Conservation (phyloP, 257 asterid species). For the Solanum ossicruentum region DNA sequence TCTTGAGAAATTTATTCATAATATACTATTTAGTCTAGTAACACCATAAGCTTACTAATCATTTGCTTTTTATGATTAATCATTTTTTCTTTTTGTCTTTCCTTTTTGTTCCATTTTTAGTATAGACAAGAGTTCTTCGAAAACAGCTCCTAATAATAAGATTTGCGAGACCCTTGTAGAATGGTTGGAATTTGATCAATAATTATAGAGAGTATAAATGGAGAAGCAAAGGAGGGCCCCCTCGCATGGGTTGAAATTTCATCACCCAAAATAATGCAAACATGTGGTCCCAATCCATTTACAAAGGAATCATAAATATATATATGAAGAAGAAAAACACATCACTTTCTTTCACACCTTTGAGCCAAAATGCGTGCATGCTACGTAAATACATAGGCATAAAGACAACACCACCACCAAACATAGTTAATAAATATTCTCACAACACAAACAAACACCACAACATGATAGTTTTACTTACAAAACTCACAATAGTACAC, state of each 20-base stretch:
- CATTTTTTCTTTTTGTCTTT: no score
- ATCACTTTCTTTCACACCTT: constrained; percentile 11
- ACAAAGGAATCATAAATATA: neutral
- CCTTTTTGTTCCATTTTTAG: no score
- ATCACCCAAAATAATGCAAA: constrained; percentile 13
- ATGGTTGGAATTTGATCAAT: no score
- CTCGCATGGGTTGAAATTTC: neutral
- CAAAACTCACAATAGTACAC: neutral
- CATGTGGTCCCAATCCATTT: constrained; percentile 15
- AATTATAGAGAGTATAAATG: neutral
- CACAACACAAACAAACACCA: neutral
- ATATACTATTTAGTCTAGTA: no score
- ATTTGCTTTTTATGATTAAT: no score
- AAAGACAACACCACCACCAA: constrained; percentile 15
- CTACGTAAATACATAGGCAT: constrained; percentile 17
- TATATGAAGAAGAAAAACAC: neutral
- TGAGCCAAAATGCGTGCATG: constrained; percentile 18
- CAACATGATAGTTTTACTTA: neutral
- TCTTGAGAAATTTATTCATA: no score
- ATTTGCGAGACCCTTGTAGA: no score
- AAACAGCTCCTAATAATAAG: no score
- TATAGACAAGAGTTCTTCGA: no score
- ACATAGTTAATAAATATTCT: neutral
- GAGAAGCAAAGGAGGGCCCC: neutral
- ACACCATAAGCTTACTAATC: no score